phyloP scores from a whole-genome alignment of 1,284 basidiomycete species.

The Cryptococcus hybrid region DNA sequence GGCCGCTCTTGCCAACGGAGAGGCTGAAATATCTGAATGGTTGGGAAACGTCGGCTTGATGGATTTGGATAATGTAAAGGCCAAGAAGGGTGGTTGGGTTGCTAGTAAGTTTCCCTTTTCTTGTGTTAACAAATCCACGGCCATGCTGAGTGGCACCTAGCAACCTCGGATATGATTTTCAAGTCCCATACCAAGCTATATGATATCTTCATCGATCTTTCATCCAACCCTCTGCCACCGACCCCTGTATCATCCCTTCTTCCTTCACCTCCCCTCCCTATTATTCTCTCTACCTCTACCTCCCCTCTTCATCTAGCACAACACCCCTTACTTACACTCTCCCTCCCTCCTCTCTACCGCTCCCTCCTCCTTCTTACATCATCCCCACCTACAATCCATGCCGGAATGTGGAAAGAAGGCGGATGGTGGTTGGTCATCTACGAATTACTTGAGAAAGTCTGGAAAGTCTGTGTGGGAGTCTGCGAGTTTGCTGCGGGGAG shows the following conservation, averaged over 20 bases:
- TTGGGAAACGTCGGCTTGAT: conserved; percentile 44
- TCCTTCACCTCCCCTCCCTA: conserved; percentile 8
- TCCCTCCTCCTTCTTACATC: conserved; percentile 33
- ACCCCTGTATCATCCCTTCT: conserved; percentile 2
- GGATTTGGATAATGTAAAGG: conserved; percentile 34
- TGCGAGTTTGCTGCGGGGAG: conserved; percentile 44
- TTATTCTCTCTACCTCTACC: conserved; percentile 5
- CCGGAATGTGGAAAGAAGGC: conserved; percentile 14
- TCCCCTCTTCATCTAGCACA: not conserved
- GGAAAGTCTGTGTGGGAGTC: conserved; percentile 41
- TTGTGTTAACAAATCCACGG: not conserved
- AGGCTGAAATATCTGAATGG: conserved; percentile 20
- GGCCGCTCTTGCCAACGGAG: not conserved
- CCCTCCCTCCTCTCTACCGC: conserved; percentile 39
- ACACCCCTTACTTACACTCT: conserved; percentile 33
- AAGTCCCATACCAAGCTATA: conserved; percentile 35
- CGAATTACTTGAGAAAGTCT: conserved; percentile 34
- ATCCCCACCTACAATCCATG: conserved; percentile 29
- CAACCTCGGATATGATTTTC: conserved; percentile 43
- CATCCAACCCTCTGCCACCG: conserved; percentile 14
- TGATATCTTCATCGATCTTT: conserved; percentile 46
- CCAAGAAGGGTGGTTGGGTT: conserved; percentile 36
- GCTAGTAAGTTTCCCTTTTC: conserved; percentile 34
- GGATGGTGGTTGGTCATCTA: conserved; percentile 41
- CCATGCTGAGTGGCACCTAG: conserved; percentile 11